phyloP scores from a whole-genome alignment of 441 rosid genomes.

The Kokia cookei region DNA sequence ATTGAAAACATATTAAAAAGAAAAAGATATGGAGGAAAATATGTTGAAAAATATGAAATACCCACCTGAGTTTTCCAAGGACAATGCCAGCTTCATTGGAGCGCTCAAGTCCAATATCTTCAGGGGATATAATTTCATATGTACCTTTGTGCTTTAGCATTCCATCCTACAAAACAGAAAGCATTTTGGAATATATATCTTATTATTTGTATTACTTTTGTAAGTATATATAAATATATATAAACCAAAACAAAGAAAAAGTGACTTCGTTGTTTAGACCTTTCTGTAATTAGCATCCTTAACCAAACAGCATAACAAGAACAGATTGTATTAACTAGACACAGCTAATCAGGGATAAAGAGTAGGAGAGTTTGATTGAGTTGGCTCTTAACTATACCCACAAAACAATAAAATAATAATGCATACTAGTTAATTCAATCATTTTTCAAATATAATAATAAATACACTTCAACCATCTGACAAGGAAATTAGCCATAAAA shows the following conservation, averaged over 20 bases:
- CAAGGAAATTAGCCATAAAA: not conserved
- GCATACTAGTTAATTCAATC: not conserved
- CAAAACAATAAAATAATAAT: not conserved
- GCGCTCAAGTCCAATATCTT: conserved; percentile 90
- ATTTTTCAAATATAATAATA: not conserved
- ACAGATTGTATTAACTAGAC: no score
- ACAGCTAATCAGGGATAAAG: no score
- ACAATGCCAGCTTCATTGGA: conserved; percentile 90
- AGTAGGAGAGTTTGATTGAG: no score
- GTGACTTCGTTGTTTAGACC: no score
- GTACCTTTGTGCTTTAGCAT: conserved; percentile 95
- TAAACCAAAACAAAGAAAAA: no score
- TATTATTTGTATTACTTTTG: not conserved
- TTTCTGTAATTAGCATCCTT: no score
- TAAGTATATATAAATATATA: not conserved
- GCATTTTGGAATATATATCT: conserved; percentile 1
- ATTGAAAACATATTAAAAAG: not conserved
- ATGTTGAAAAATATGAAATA: not conserved
- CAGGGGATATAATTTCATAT: conserved; percentile 87
- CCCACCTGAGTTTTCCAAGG: conserved; percentile 89
- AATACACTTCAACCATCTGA: not conserved
- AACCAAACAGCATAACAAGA: no score
- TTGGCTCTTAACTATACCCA: not conserved
- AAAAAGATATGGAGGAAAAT: not conserved
- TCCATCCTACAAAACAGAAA: conserved; percentile 61